These are phyloP conservation scores for Silene uniflora DNA, from an alignment of 148 eudicot genomes.

Conservation along the genomic window DNA sequence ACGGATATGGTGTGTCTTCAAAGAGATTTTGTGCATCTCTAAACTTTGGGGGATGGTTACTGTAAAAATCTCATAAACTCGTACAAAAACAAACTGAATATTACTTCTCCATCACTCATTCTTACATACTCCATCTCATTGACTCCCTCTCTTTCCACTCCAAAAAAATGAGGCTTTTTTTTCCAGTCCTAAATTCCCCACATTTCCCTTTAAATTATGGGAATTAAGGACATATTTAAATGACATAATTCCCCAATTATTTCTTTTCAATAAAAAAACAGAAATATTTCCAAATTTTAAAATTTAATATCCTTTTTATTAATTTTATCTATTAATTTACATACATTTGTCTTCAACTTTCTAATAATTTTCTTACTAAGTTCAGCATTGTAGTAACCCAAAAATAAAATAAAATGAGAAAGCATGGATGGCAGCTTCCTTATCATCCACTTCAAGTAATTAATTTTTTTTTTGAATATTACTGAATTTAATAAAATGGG, in stretches of 20 bases:
- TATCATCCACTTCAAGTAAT: constrained; percentile 95
- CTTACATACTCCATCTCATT: too few species aligned
- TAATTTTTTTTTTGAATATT: too few species aligned
- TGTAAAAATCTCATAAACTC: too few species aligned
- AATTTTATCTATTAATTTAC: background rate
- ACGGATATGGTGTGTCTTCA: too few species aligned
- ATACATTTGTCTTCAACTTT: too few species aligned
- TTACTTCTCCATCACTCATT: background rate
- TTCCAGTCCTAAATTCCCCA: background rate
- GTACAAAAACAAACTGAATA: too few species aligned
- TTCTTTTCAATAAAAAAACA: background rate
- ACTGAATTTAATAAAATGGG: background rate
- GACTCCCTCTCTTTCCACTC: background rate
- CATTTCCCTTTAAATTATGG: constrained; percentile 15
- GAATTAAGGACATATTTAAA: constrained; percentile 3
- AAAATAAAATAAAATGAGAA: constrained; percentile 66
- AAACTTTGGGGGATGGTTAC: too few species aligned
- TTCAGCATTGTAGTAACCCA: constrained; percentile 20
- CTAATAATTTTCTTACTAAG: background rate
- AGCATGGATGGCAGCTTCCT: constrained; percentile 98
- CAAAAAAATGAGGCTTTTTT: too few species aligned
- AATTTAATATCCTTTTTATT: background rate
- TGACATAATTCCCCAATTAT: background rate
- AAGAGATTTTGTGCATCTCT: too few species aligned
- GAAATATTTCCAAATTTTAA: too few species aligned